These are phyloP conservation scores for Monilinia polystroma DNA, from an alignment of 2,329 filamentous ascomycete genomes.

Conservation along the genomic window DNA sequence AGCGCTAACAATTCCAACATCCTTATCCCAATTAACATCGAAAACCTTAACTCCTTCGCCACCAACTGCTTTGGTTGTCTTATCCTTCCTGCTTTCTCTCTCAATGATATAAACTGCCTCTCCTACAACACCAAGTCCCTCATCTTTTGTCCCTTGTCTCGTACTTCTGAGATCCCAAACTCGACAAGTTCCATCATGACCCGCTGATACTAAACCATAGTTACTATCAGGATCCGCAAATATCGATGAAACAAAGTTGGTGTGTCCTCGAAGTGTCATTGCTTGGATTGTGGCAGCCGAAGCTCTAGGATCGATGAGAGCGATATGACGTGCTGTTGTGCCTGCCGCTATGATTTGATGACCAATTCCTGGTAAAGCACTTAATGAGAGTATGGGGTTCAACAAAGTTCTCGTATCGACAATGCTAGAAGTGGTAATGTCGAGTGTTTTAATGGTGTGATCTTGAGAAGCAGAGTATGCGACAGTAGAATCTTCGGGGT, in stretches of 20 bases:
- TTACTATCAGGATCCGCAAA: slow-evolving; percentile 57
- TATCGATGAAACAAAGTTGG: slow-evolving; percentile 64
- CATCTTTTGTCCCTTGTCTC: slow-evolving; percentile 57
- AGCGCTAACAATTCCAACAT: slow-evolving; percentile 83
- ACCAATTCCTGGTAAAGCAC: slow-evolving; percentile 63
- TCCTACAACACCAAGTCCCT: slow-evolving; percentile 61
- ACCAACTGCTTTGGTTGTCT: slow-evolving; percentile 62
- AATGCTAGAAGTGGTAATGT: slow-evolving; percentile 75
- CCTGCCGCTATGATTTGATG: slow-evolving; percentile 63
- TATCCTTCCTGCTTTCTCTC: slow-evolving; percentile 64
- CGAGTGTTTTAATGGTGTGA: slow-evolving; percentile 86
- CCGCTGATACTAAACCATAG: slow-evolving; percentile 84
- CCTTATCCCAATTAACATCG: slow-evolving; percentile 79
- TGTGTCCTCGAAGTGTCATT: slow-evolving; percentile 89
- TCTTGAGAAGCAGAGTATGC: slow-evolving; percentile 91
- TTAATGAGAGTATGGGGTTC: slow-evolving; percentile 77
- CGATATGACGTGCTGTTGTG: slow-evolving; percentile 82
- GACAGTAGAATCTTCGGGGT: slow-evolving; percentile 79
- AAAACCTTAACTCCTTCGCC: slow-evolving; percentile 92
- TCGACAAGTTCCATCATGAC: slow-evolving; percentile 86
- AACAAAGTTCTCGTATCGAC: slow-evolving; percentile 83
- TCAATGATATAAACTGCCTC: slow-evolving; percentile 74
- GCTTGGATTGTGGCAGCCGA: slow-evolving; percentile 74
- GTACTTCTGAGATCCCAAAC: slow-evolving; percentile 89
- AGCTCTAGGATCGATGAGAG: slow-evolving; percentile 85